phyloP scores from a whole-genome alignment of 163 green algal species.

The Chlorella variabilis region DNA sequence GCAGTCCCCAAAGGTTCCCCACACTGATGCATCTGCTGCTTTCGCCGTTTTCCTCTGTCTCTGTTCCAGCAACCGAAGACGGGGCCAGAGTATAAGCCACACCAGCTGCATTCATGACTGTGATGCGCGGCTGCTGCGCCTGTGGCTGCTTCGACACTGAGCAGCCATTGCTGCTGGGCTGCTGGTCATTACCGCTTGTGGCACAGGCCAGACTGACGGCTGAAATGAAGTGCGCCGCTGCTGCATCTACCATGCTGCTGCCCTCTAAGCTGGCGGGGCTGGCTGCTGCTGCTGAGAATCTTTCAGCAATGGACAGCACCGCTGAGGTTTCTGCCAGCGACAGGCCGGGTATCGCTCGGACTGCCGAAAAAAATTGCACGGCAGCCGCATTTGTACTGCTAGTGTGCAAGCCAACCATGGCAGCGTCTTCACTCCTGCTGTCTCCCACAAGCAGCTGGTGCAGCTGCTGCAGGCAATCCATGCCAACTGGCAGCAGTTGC shows the following conservation, averaged over 20 bases:
- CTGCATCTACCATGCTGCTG: constrained; percentile 1
- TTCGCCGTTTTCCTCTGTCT: too few species aligned
- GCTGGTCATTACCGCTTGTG: not conserved
- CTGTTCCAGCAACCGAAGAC: not conserved
- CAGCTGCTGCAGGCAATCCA: not conserved
- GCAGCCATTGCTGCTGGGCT: not conserved
- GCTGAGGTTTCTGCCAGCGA: constrained; percentile 6
- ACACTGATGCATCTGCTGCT: not conserved
- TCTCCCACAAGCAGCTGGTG: constrained; percentile 6
- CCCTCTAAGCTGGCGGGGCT: not conserved
- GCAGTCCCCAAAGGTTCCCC: constrained; percentile 52
- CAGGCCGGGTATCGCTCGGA: constrained; percentile 23
- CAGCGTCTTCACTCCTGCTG: not conserved
- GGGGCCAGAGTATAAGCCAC: constrained; percentile 37
- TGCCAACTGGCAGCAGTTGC: not conserved
- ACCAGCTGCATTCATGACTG: constrained; percentile 40
- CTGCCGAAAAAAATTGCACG: too few species aligned
- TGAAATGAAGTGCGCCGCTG: constrained; percentile 32
- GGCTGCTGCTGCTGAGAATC: not conserved
- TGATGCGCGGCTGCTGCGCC: not conserved
- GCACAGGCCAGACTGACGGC: constrained; percentile 10
- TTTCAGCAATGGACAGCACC: constrained; percentile 19
- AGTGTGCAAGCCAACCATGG: too few species aligned
- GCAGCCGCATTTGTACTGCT: too few species aligned
- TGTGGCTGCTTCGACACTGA: not conserved